Conservation (phyloP, 345 rosid genomes). For the Sapria himalayana region DNA sequence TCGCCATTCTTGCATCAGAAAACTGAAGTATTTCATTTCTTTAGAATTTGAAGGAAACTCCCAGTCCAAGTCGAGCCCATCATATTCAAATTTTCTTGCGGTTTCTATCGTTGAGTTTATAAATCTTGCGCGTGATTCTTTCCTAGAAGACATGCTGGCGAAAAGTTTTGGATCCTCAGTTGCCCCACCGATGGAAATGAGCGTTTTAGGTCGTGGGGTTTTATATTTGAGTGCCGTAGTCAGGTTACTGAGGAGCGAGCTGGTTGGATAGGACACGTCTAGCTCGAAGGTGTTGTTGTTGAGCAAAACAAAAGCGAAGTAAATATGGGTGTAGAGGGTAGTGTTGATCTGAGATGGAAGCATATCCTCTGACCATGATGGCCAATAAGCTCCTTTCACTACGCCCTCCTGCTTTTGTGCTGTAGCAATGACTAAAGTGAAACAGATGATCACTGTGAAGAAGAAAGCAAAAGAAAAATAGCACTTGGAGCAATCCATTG, state of each 20-base stretch:
- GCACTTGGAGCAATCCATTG: too few relatives aligned
- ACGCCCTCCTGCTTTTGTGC: too few relatives aligned
- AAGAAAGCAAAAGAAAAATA: too few relatives aligned
- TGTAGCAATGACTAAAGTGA: too few relatives aligned
- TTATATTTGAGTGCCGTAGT: constrained; percentile 22
- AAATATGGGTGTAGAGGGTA: constrained; percentile 29
- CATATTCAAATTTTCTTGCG: constrained; percentile 24
- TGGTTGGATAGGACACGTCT: constrained; percentile 8
- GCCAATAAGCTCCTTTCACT: constrained; percentile 31
- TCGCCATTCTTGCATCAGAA: constrained; percentile 23
- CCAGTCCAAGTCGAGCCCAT: constrained; percentile 51
- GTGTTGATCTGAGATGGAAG: constrained; percentile 31
- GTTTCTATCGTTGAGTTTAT: constrained; percentile 21
- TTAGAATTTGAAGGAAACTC: constrained; percentile 20
- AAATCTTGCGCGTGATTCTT: constrained; percentile 15
- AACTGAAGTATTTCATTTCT: constrained; percentile 21
- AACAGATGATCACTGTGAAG: too few relatives aligned
- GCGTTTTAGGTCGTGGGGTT: constrained; percentile 21
- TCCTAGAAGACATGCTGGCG: constrained; percentile 17
- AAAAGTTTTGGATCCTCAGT: constrained; percentile 9
- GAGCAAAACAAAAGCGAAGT: constrained; percentile 37
- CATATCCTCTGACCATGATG: constrained; percentile 18
- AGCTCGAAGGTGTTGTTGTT: constrained; percentile 17
- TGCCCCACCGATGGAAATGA: constrained; percentile 28
- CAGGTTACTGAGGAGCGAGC: constrained; percentile 16